Percentiles rank a stretch among this genome's conserved stretches.
These are phyloP conservation scores for Rhododendron ovatum DNA, from an alignment of 148 eudicot species.

Conservation along the genomic window DNA sequence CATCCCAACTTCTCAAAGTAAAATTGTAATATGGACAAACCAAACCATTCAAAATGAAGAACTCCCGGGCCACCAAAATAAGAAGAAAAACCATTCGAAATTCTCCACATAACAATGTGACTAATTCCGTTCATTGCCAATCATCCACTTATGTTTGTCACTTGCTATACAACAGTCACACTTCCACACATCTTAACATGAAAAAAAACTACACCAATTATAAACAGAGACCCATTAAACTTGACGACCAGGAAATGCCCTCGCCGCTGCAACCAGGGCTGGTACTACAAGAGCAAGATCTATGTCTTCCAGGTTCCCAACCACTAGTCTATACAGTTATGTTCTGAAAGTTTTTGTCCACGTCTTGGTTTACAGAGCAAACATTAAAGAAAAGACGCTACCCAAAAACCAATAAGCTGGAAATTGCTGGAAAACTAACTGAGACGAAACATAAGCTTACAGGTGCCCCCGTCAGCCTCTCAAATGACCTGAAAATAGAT, in stretches of 20 bases:
- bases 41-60: slow-evolving; percentile 13
- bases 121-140: slow-evolving; percentile 26
- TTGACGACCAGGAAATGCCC: slow-evolving; percentile 38
- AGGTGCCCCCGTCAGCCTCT: slow-evolving; percentile 69
- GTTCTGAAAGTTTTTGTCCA: slow-evolving; percentile 45
- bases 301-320: slow-evolving; percentile 29
- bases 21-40: slow-evolving; percentile 8
- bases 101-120: slow-evolving; percentile 24
- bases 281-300: slow-evolving; percentile 33
- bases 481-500: slow-evolving; percentile 78
- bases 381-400: slow-evolving; percentile 50
- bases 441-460: slow-evolving; percentile 61
- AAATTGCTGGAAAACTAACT: slow-evolving; percentile 54
- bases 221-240: slow-evolving; percentile 39
- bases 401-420: slow-evolving; percentile 52
- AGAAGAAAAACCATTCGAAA: slow-evolving; percentile 19
- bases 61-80: slow-evolving; percentile 16
- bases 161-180: slow-evolving; percentile 37
- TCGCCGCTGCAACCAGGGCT: slow-evolving; percentile 28
- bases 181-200: slow-evolving; percentile 26
- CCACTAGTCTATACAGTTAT: slow-evolving; percentile 22
- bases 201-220: slow-evolving; percentile 29
- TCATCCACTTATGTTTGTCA: slow-evolving; percentile 22
- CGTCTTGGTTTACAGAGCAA: slow-evolving; percentile 61
- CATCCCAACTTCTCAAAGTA: slow-evolving; percentile 25